Evolutionary conservation across 495 filamentous ascomycete species (phyloP).

Genomic region (Aspergillus kassunensis): DNA sequence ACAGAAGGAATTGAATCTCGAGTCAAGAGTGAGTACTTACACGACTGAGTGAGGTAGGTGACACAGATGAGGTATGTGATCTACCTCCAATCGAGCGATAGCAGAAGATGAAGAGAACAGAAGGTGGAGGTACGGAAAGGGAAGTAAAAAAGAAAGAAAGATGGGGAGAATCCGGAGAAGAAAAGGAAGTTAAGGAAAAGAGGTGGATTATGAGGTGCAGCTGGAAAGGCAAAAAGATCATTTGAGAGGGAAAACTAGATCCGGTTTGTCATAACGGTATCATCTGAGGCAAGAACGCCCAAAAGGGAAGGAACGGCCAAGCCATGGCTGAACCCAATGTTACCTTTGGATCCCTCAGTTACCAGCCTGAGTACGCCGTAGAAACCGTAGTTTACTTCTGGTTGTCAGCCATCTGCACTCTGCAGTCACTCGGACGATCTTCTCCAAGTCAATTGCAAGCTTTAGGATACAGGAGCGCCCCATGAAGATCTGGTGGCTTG

Average conservation of each 20-base stretch:
- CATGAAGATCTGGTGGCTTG: conserved; percentile 9
- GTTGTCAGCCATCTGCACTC: too few species aligned
- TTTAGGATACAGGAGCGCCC: not conserved
- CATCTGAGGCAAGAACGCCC: conserved; percentile 17
- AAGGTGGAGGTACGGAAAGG: conserved; percentile 7
- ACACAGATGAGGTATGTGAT: not conserved
- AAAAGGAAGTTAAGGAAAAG: conserved; percentile 1
- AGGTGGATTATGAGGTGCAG: not conserved
- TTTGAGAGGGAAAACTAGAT: conserved; percentile 4
- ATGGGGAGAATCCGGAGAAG: conserved; percentile 4
- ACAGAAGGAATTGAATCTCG: conserved; percentile 9
- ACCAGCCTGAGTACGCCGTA: not conserved
- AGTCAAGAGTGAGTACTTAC: conserved; percentile 10
- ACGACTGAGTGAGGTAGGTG: not conserved
- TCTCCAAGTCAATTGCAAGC: not conserved
- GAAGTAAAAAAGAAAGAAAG: conserved; percentile 10
- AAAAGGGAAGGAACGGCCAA: conserved; percentile 12
- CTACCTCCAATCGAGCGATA: too few species aligned
- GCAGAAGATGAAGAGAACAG: conserved; percentile 4
- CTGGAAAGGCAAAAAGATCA: conserved; percentile 6
- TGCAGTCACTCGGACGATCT: not conserved
- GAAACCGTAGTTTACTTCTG: too few species aligned
- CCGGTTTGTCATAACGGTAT: conserved; percentile 6
- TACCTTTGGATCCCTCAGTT: conserved; percentile 1
- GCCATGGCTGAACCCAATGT: conserved; percentile 1